phyloP scores from a whole-genome alignment of 805 yeast species.

The Wickerhamiella bombiphila region DNA sequence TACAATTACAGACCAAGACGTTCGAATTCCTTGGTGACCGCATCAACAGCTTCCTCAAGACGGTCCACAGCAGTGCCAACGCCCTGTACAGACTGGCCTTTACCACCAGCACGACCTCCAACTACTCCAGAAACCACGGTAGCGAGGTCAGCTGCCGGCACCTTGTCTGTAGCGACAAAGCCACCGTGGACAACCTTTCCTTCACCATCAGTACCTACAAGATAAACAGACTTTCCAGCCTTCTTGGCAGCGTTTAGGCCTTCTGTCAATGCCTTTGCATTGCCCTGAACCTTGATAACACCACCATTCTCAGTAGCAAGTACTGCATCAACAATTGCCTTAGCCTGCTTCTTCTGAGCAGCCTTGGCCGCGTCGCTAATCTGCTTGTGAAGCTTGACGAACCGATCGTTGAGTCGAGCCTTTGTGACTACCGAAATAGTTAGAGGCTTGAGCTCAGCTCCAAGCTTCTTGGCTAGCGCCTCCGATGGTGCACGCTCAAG shows the following conservation, averaged over 20 bases:
- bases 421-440: slow-evolving; percentile 71
- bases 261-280: slow-evolving; percentile 89
- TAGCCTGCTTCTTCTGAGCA: slow-evolving; percentile 76
- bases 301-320: slow-evolving; percentile 46
- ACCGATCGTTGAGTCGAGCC: slow-evolving; percentile 57
- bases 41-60: slow-evolving; percentile 57
- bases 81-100: slow-evolving; percentile 92
- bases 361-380: slow-evolving; percentile 79
- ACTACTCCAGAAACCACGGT: slow-evolving; percentile 51
- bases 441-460: slow-evolving; percentile 71
- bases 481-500: slow-evolving; percentile 59
- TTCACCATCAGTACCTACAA: slow-evolving; percentile 33
- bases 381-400: slow-evolving; percentile 65
- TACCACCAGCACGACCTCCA: slow-evolving; percentile 99
- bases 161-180: slow-evolving; percentile 60
- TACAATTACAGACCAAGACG: slow-evolving; percentile 3
- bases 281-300: slow-evolving; percentile 48
- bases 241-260: slow-evolving; percentile 56
- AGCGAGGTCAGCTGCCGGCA: slow-evolving; percentile 59
- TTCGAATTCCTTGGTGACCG: slow-evolving; percentile 41
- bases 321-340: slow-evolving; percentile 66
- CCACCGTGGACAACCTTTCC: slow-evolving; percentile 91
- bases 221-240: slow-evolving; percentile 18
- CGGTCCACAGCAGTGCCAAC: slow-evolving; percentile 75
- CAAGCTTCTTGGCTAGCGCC: slow-evolving; percentile 63